Evolutionary conservation across 345 rosid genomes (phyloP).

Genomic region (Noccaea caerulescens): DNA sequence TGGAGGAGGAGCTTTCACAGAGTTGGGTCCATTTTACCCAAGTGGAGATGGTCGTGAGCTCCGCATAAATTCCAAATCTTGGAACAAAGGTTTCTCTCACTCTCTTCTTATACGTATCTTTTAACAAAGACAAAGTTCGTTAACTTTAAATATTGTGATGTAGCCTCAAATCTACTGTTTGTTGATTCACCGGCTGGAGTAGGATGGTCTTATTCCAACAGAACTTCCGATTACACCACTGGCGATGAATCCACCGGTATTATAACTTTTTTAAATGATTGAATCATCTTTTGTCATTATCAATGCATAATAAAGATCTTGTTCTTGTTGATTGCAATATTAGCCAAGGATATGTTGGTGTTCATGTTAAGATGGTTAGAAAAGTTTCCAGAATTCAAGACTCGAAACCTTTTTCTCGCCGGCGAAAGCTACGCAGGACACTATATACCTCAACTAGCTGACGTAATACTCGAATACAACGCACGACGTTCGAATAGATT

Average conservation of each 20-base stretch:
- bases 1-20: conserved; percentile 96
- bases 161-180: conserved; percentile 89
- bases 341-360: conserved; percentile 75
- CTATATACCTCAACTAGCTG: conserved; percentile 87
- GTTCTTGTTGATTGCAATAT: neutral
- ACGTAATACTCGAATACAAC: conserved; percentile 71
- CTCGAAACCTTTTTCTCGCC: conserved; percentile 66
- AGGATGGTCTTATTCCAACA: conserved; percentile 95
- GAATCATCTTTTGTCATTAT: neutral
- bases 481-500: conserved; percentile 53
- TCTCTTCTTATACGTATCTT: neutral
- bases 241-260: conserved; percentile 80
- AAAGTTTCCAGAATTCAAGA: conserved; percentile 76
- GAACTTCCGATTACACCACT: conserved; percentile 65
- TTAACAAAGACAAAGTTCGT: neutral
- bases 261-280: conserved; percentile 5
- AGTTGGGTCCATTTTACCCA: conserved; percentile 92
- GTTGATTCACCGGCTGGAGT: conserved; percentile 97
- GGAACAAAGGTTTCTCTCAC: conserved; percentile 75
- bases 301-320: neutral
- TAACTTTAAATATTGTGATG: conserved; percentile 11
- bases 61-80: conserved; percentile 75
- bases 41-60: conserved; percentile 81
- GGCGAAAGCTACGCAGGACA: conserved; percentile 99
- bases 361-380: conserved; percentile 81